Evolutionary conservation across 129 eudicot species (phyloP).

Genomic region (Pulicaria dysenterica): DNA sequence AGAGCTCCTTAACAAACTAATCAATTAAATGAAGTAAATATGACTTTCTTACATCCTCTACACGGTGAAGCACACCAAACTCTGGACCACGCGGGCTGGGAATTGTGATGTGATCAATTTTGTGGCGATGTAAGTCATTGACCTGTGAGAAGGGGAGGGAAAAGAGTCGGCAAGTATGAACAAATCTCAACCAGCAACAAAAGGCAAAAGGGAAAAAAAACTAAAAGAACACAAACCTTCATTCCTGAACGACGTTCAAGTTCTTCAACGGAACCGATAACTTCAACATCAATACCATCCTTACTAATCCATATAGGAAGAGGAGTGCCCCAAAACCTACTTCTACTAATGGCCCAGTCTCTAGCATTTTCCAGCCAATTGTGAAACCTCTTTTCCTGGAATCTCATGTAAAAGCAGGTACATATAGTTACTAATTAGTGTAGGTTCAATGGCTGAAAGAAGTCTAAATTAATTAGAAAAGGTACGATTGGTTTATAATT

Average conservation of each 20-base stretch:
- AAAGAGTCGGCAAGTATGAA: slow-evolving; percentile 2
- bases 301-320: slow-evolving; percentile 86
- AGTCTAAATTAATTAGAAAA: no score
- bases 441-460: background rate
- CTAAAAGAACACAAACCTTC: slow-evolving; percentile 42
- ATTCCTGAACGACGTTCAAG: slow-evolving; percentile 72
- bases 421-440: background rate
- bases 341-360: slow-evolving; percentile 85
- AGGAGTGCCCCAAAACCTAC: slow-evolving; percentile 94
- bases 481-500: background rate
- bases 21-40: background rate
- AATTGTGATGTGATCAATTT: slow-evolving; percentile 86
- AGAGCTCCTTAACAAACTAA: background rate
- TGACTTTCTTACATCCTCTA: slow-evolving; percentile 67
- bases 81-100: slow-evolving; percentile 72
- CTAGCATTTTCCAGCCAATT: slow-evolving; percentile 89
- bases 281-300: slow-evolving; percentile 72
- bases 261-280: slow-evolving; percentile 69
- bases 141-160: slow-evolving; percentile 39
- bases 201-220: background rate
- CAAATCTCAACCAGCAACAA: slow-evolving; percentile 45
- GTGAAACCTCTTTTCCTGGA: slow-evolving; percentile 80
- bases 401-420: slow-evolving; percentile 17
- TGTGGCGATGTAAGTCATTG: slow-evolving; percentile 88
- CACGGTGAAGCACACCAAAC: slow-evolving; percentile 77